A percentile compares a stretch with the other conserved stretches of the same genome.
Evolutionary conservation across 179 eudicot genomes (phyloP).

Genomic region (Camellia oleifera): DNA sequence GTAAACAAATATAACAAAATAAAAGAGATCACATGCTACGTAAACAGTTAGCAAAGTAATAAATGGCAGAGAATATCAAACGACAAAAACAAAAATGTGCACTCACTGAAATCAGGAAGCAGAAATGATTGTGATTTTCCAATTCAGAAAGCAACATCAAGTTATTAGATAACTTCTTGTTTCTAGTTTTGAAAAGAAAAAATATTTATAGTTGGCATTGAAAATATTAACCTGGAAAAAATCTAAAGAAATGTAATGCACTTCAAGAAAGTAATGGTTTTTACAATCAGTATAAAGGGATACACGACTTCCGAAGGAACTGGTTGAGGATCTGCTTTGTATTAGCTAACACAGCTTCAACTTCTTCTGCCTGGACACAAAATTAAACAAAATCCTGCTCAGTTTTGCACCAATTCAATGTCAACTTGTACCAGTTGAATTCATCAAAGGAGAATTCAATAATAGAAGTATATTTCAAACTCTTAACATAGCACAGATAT

Average conservation of each 20-base stretch:
- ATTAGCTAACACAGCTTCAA: conserved; percentile 93
- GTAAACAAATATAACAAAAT: background rate
- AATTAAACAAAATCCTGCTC: conserved; percentile 18
- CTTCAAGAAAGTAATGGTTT: background rate
- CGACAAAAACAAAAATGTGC: background rate
- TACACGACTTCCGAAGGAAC: conserved; percentile 83
- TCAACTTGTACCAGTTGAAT: background rate
- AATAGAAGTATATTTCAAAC: background rate
- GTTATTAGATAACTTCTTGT: background rate
- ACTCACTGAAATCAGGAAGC: background rate
- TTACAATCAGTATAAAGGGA: conserved; percentile 34
- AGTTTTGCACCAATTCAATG: conserved; percentile 10
- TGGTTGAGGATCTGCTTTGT: conserved; percentile 88
- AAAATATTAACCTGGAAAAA: background rate
- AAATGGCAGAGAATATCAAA: conserved; percentile 8
- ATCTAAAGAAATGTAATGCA: background rate
- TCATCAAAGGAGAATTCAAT: background rate
- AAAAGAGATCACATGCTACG: conserved; percentile 6
- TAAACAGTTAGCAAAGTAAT: background rate
- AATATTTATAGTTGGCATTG: background rate
- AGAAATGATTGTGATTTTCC: background rate
- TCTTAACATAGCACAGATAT: background rate
- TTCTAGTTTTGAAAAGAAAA: background rate
- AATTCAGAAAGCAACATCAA: conserved; percentile 5
- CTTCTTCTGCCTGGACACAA: conserved; percentile 70